phyloP scores from a whole-genome alignment of 495 filamentous ascomycete species.

The Penicillium daleae region DNA sequence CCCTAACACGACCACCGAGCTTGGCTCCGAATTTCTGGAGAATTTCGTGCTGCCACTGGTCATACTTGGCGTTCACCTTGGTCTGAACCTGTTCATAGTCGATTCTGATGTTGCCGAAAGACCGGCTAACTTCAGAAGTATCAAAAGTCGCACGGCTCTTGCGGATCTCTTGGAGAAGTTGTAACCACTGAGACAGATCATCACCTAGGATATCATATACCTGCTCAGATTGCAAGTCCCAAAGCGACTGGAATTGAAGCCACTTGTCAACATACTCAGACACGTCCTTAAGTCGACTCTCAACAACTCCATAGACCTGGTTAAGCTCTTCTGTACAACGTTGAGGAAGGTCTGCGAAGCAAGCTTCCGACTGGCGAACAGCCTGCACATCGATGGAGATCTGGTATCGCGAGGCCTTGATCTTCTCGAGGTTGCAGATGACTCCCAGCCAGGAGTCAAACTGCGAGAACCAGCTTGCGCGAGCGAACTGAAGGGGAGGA shows the following conservation, averaged over 20 bases:
- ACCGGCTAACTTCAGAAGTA: constrained; percentile 85
- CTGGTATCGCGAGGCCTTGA: constrained; percentile 93
- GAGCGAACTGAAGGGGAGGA: constrained; percentile 86
- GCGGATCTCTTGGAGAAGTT: constrained; percentile 91
- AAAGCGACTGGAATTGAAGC: constrained; percentile 97
- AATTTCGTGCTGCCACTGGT: constrained; percentile 99
- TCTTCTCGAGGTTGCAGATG: constrained; percentile 86
- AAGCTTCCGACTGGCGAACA: constrained; percentile 62
- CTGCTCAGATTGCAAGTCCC: constrained; percentile 95
- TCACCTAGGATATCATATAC: constrained; percentile 92
- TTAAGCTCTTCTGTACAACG: constrained; percentile 76
- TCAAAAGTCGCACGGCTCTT: constrained; percentile 94
- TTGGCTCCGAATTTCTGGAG: constrained; percentile 86
- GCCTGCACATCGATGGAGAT: constrained; percentile 72
- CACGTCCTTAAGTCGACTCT: constrained; percentile 75
- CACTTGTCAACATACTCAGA: constrained; percentile 90
- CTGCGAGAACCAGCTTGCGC: constrained; percentile 91
- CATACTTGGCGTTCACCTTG: constrained; percentile 97
- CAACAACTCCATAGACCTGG: constrained; percentile 77
- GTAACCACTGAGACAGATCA: constrained; percentile 87
- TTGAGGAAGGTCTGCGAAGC: constrained; percentile 85
- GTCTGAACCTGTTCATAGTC: constrained; percentile 98
- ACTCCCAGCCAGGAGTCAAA: constrained; percentile 91
- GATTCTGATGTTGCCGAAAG: constrained; percentile 90
- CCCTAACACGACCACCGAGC: constrained; percentile 86